These are phyloP conservation scores for Eudorina sp. DNA, from an alignment of 139 green algal genomes.

Conservation along the genomic window DNA sequence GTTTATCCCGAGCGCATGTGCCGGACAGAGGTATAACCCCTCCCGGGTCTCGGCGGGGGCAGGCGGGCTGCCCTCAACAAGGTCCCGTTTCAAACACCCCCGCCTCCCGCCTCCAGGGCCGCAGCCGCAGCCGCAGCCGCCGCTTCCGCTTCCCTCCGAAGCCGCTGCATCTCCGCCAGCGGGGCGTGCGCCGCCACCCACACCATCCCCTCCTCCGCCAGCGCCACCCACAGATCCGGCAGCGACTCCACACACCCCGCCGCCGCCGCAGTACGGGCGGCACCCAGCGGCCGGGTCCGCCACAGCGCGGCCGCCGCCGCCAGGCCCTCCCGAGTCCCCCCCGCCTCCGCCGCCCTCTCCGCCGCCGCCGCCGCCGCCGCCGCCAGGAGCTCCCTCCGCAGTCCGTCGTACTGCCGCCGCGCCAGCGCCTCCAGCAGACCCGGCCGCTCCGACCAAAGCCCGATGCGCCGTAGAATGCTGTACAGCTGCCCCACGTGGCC, in stretches of 20 bases:
- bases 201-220: constrained; percentile 26
- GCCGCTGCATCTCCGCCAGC: background rate
- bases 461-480: background rate
- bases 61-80: no score
- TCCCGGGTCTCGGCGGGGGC: no score
- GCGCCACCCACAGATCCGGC: constrained; percentile 7
- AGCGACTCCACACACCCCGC: background rate
- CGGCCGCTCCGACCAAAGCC: constrained; percentile 13
- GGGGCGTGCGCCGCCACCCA: constrained; percentile 9
- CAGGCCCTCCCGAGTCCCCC: background rate
- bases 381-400: background rate
- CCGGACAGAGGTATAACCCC: no score
- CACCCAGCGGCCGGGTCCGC: background rate
- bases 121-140: background rate
- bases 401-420: background rate
- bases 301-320: background rate
- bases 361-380: background rate
- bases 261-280: background rate
- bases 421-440: constrained; percentile 1
- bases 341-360: background rate
- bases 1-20: no score
- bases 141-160: background rate
- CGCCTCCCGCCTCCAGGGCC: no score
- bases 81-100: no score
- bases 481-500: background rate